Evolutionary conservation across 2,329 filamentous ascomycete genomes (phyloP).

Genomic region (Hortaea sp.): DNA sequence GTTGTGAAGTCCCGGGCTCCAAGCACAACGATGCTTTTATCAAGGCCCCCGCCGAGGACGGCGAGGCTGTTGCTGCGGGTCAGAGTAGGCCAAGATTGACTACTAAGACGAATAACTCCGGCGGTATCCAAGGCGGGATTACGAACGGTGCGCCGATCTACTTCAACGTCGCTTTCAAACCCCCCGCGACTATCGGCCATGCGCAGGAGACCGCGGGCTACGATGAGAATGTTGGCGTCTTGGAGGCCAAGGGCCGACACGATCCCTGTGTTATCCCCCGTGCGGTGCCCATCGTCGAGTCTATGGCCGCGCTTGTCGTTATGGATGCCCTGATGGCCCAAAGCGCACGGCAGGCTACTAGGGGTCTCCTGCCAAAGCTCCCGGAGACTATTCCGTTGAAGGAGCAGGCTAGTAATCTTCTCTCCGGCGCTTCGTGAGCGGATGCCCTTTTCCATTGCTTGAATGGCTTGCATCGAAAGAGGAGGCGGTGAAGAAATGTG

Average conservation of each 20-base stretch:
- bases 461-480: too few species aligned
- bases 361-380: conserved; percentile 35
- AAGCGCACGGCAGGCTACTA: conserved; percentile 49
- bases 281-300: conserved; percentile 77
- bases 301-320: conserved; percentile 79
- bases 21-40: conserved; percentile 86
- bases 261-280: conserved; percentile 88
- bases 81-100: conserved; percentile 51
- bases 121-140: conserved; percentile 92
- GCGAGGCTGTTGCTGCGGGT: conserved; percentile 27
- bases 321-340: conserved; percentile 83
- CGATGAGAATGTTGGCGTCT: conserved; percentile 61
- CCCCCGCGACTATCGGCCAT: conserved; percentile 83
- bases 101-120: conserved; percentile 90
- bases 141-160: conserved; percentile 88
- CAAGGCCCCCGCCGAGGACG: conserved; percentile 41
- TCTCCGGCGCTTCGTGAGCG: conserved; percentile 5
- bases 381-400: conserved; percentile 13
- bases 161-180: conserved; percentile 93
- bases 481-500: background rate
- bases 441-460: background rate
- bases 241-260: conserved; percentile 88
- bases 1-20: conserved; percentile 78
- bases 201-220: conserved; percentile 77
- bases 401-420: conserved; percentile 16